Conservation (phyloP, 2,329 filamentous ascomycete species). For the Hirsutella minnesotensis region DNA sequence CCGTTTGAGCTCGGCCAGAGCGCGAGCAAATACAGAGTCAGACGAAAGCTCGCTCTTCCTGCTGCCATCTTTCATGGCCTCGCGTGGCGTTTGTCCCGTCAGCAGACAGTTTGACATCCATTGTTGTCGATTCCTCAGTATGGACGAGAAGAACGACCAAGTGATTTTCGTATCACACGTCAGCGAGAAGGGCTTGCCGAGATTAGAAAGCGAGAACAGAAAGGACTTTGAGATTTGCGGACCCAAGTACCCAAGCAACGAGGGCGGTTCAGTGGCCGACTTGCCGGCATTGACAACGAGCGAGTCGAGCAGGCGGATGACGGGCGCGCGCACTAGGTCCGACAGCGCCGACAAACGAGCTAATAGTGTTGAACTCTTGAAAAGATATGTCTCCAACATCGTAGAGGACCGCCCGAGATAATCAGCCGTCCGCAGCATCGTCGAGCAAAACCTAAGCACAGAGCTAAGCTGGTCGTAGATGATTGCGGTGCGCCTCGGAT, state of each 20-base stretch:
- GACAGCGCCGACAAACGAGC: conserved; percentile 64
- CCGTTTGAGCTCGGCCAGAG: conserved; percentile 56
- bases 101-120: conserved; percentile 93
- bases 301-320: conserved; percentile 59
- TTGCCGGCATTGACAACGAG: conserved; percentile 60
- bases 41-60: conserved; percentile 36
- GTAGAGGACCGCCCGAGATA: conserved; percentile 50
- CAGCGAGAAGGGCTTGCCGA: conserved; percentile 65
- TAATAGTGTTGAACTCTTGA: conserved; percentile 67
- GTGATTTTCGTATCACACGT: conserved; percentile 52
- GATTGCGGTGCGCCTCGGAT: conserved; percentile 39
- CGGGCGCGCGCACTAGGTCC: conserved; percentile 51
- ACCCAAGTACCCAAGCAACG: conserved; percentile 81
- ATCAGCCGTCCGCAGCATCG: conserved; percentile 58
- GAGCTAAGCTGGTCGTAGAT: conserved; percentile 52
- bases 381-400: conserved; percentile 64
- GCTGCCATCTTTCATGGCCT: conserved; percentile 49
- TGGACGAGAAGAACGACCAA: conserved; percentile 77
- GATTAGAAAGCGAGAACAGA: conserved; percentile 60
- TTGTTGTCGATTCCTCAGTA: conserved; percentile 82
- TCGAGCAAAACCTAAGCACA: conserved; percentile 54
- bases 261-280: conserved; percentile 66
- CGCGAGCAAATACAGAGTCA: conserved; percentile 61
- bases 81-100: conserved; percentile 73
- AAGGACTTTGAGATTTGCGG: conserved; percentile 75